These are phyloP conservation scores for Apiotrichum veenhuisii DNA, from an alignment of 1,284 basidiomycete species.

Conservation along the genomic window DNA sequence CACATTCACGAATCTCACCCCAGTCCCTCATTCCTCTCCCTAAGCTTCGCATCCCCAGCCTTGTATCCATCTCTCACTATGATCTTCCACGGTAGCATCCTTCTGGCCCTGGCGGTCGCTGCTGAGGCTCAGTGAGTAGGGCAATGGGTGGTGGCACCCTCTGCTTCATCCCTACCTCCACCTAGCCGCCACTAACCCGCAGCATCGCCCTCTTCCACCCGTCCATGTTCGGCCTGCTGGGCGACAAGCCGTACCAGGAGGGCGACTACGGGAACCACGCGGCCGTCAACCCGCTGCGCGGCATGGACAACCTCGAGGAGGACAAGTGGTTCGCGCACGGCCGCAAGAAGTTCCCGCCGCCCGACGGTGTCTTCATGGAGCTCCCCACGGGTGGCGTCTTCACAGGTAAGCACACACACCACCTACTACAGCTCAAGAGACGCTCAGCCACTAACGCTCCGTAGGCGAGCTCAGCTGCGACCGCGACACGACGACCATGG, in stretches of 20 bases:
- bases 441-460: too few relatives aligned
- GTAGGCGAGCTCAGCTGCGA: slow-evolving; percentile 14
- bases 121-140: too few relatives aligned
- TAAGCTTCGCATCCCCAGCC: too few relatives aligned
- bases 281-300: neutral
- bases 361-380: slow-evolving; percentile 5
- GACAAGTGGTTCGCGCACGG: slow-evolving; percentile 61
- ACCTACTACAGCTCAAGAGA: too few relatives aligned
- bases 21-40: too few relatives aligned
- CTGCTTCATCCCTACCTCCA: neutral
- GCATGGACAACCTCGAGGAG: neutral
- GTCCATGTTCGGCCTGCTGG: slow-evolving; percentile 5
- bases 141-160: too few relatives aligned
- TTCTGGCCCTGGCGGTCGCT: too few relatives aligned
- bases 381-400: slow-evolving; percentile 4
- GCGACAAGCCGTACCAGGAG: neutral
- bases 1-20: too few relatives aligned
- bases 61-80: too few relatives aligned
- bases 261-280: neutral
- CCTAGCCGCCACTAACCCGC: neutral
- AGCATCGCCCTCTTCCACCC: slow-evolving; percentile 6
- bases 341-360: slow-evolving; percentile 19
- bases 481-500: slow-evolving; percentile 1
- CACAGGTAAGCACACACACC: too few relatives aligned
- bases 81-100: too few relatives aligned